Evolutionary conservation across 805 yeast genomes (phyloP), one percentile per base, ranked within the genome.

Genomic region (Ogataea kodamae): DNA sequence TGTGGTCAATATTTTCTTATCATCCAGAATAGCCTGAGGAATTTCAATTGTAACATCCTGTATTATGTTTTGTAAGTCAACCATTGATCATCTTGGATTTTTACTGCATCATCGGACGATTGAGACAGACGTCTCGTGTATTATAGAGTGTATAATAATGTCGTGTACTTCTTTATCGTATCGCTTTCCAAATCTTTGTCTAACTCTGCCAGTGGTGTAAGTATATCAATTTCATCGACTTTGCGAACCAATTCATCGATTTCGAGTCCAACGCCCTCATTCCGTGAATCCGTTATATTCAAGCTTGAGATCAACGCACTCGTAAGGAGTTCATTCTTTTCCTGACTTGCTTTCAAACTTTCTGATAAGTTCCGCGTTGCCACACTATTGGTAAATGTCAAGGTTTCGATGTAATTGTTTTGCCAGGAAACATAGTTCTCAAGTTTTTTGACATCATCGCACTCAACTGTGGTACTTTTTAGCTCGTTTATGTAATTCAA

Each of bases 341-440:
- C 32, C 19, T 37, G 33, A 2, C 21, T 28, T 3, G 9, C 10
- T 15, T 14, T 27, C 15, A 47, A 22, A 16, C 9, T 26, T 6
- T 27, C 24, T 9, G 18, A 24, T 9, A 37, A 37, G 13, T 30
- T 35, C 13, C 23, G 27, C 2, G 42, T 21, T 5, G 44, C 37
- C 7, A 37, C 25, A n/a, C 20, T 21, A 18, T 40, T 41, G 5
- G 52, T 44, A 18, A 53, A 50, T 6, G 40, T 28, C 20, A 50
- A 26, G 1, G 46, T 42, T 1, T 43, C 49, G 11, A 52, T 48
- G 32, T 52, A 53, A 11, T 49, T 35, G 27, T 52, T 41, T 26
- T 53, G 55, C 54, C 54, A 53, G 7, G 28, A 28, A 17, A 50
- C 42, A 33, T 45, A 45, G 25, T 53, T 53, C 24, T 53, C 48